These are phyloP conservation scores for Glaciozyma martinii DNA, from an alignment of 768 basidiomycete genomes.

Conservation along the genomic window DNA sequence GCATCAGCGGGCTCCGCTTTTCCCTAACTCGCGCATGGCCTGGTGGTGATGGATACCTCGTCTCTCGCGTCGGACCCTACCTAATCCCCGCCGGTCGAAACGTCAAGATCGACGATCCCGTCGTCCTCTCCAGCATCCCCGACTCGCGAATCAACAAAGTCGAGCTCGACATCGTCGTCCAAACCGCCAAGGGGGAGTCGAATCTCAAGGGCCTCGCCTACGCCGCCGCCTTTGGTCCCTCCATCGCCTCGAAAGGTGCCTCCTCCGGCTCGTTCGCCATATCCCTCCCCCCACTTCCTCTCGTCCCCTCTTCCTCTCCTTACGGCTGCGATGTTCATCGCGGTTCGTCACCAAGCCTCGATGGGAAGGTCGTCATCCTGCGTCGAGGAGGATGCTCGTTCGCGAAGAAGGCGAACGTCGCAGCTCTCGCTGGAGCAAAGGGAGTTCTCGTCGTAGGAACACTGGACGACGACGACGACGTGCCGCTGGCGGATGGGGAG, in stretches of 20 bases:
- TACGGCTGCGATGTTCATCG: conserved; percentile 25
- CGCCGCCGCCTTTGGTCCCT: conserved; percentile 24
- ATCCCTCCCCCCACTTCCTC: conserved; percentile 9
- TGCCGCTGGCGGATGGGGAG: conserved; percentile 20
- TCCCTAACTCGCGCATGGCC: not conserved
- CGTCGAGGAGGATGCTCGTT: conserved; percentile 80
- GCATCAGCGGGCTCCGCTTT: conserved; percentile 7
- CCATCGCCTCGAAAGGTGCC: not conserved
- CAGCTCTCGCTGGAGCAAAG: conserved; percentile 59
- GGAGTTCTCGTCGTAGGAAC: conserved; percentile 70
- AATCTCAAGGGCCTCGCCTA: conserved; percentile 12
- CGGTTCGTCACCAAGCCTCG: not conserved
- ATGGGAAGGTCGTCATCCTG: conserved; percentile 46
- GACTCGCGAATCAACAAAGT: conserved; percentile 5
- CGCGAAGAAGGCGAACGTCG: conserved; percentile 65
- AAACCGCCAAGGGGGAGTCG: not conserved
- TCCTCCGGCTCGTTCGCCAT: conserved; percentile 8
- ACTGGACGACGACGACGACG: conserved; percentile 44
- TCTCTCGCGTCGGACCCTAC: conserved; percentile 19
- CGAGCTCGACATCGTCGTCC: conserved; percentile 5
- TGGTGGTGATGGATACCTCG: conserved; percentile 18
- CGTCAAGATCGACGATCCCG: conserved; percentile 26
- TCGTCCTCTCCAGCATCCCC: conserved; percentile 20
- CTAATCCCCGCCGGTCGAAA: conserved; percentile 7
- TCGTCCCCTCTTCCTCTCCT: not conserved